Evolutionary conservation across 345 rosid species (phyloP).

Genomic region (Viola odorata): DNA sequence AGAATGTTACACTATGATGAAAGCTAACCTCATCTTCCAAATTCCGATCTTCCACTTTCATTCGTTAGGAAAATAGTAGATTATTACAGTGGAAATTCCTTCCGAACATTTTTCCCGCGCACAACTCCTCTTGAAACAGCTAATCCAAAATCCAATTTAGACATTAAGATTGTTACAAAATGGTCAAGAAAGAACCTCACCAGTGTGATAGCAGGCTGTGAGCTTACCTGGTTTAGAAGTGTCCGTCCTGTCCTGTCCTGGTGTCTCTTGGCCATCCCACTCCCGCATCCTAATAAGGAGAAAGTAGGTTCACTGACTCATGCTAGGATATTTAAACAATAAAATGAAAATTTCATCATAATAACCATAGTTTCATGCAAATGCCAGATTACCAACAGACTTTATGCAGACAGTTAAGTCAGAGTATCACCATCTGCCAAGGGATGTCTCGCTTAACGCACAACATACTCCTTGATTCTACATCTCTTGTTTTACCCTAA

Average conservation of each 20-base stretch:
- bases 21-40: conserved; percentile 67
- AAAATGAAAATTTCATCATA: conserved; percentile 3
- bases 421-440: not conserved
- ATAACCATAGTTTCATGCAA: conserved; percentile 4
- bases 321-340: not conserved
- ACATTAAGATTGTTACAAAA: not conserved
- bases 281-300: conserved; percentile 50
- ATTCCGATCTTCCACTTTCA: conserved; percentile 35
- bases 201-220: not conserved
- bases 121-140: conserved; percentile 56
- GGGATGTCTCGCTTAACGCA: too few species aligned
- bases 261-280: conserved; percentile 40
- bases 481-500: too few species aligned
- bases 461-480: too few species aligned
- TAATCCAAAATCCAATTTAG: conserved; percentile 17
- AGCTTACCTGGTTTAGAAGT: conserved; percentile 48
- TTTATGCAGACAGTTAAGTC: not conserved
- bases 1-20: not conserved
- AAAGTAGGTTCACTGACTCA: conserved; percentile 5
- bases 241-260: conserved; percentile 43
- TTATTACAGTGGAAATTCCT: not conserved
- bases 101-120: too few species aligned
- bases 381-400: not conserved
- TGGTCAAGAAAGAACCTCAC: not conserved
- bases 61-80: conserved; percentile 56